A percentile compares a stretch with the other conserved stretches of the same genome.
Conservation (phyloP, 768 basidiomycete genomes). For the Mycena leptocephala region DNA sequence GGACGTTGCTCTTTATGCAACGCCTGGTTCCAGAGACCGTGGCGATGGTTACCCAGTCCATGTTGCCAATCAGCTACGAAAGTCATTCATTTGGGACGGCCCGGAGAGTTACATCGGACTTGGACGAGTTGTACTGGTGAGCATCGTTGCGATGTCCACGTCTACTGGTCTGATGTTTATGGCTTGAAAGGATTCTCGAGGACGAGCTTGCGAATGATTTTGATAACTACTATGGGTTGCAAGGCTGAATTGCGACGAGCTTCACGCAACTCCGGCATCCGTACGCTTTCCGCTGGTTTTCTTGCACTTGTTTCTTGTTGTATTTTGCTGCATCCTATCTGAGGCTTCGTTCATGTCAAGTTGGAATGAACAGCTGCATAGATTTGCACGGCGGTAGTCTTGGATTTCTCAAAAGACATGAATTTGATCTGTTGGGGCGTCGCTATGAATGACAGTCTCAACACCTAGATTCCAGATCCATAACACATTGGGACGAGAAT, state of each 20-base stretch:
- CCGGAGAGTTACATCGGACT: neutral
- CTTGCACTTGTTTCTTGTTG: too few relatives aligned
- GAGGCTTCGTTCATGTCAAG: too few relatives aligned
- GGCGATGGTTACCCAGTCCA: neutral
- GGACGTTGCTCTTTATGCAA: neutral
- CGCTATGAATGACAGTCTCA: too few relatives aligned
- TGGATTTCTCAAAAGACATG: too few relatives aligned
- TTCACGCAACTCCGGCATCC: too few relatives aligned
- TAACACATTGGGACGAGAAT: too few relatives aligned
- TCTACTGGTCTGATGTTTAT: neutral
- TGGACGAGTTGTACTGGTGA: constrained; percentile 21
- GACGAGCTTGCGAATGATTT: constrained; percentile 16
- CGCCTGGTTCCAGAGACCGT: constrained; percentile 4
- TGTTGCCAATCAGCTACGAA: neutral
- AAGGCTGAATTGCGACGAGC: constrained; percentile 10
- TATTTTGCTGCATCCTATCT: too few relatives aligned
- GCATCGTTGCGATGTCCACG: neutral
- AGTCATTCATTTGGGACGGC: constrained; percentile 10
- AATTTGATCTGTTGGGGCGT: too few relatives aligned
- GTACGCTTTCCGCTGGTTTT: too few relatives aligned
- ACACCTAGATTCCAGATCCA: too few relatives aligned
- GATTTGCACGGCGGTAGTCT: too few relatives aligned
- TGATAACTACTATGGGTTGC: constrained; percentile 18
- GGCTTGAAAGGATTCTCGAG: constrained; percentile 8
- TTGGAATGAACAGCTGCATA: too few relatives aligned